Evolutionary conservation across 2,329 filamentous ascomycete species (phyloP).

Genomic region (Monosporascus sp.): DNA sequence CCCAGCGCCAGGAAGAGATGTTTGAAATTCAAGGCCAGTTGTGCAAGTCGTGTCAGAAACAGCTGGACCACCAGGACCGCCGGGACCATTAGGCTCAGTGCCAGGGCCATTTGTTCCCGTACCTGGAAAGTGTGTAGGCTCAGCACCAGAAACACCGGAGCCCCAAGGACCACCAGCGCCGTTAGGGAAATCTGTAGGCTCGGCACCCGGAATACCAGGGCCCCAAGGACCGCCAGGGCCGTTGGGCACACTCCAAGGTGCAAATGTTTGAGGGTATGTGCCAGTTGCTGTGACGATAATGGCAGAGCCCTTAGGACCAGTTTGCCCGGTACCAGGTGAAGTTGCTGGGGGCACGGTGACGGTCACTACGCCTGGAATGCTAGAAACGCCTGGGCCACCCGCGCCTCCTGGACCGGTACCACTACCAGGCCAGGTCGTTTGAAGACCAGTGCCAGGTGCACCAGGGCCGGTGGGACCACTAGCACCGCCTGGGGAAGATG

Average conservation of each 20-base stretch:
- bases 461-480: background rate
- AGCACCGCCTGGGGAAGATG: background rate
- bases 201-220: background rate
- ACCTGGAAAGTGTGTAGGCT: background rate
- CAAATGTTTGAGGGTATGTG: background rate
- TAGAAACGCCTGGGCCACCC: background rate
- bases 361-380: background rate
- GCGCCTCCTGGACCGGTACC: background rate
- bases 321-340: no score
- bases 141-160: background rate
- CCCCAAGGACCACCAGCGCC: background rate
- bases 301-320: no score
- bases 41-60: background rate
- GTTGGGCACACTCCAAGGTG: background rate
- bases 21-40: background rate
- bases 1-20: background rate
- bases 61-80: background rate
- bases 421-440: no score
- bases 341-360: background rate
- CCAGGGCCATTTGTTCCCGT: background rate
- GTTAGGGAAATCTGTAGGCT: background rate
- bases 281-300: no score
- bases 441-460: background rate
- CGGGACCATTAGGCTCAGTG: background rate
- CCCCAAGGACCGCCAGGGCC: background rate